Base-by-base conservation (phyloP, 2,329 filamentous ascomycete genomes). In the Fusarium ambrosium region DNA sequence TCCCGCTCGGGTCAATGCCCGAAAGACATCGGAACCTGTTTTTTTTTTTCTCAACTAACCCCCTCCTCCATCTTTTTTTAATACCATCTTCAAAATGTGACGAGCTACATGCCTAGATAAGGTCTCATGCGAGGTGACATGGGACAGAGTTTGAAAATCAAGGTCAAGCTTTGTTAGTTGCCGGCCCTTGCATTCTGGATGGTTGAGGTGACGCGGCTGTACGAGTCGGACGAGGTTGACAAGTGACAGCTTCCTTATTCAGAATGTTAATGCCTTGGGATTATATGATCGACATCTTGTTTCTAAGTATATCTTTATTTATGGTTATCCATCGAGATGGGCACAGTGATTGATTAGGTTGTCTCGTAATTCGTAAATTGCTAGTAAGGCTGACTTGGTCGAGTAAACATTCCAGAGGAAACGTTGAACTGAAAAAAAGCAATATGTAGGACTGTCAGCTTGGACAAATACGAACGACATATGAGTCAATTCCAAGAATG, bases 201-300 rank as follows among this genome's bases (percentile, higher is more conserved):
- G 51, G 51, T 55, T 27, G 13, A 56, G 51, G n/a, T 32, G 51
- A 32, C 9, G 51, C n/a, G 29, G 53, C 14, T 36, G 29, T 27
- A 13, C 53, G 20, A 58, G 29, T 58, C 14, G n/a, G 53, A 14
- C 29, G 32, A 56, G 14, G 29, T 22, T 34, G 29, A 16, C 32
- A 58, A 36, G 29, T 16, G 32, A 58, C 29, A 58, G n/a, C 53
- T 58, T 36, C 53, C 53, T 58, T 16, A 58, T 58, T 58, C 53
- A 24, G 29, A 58, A 36, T 9, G 2, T 24, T 1, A 55, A 36
- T 56, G 29, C 29, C 48, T 53, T 53, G 22, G 18, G n/a, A 58
- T 34, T 2, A 2, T n/a, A 14, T 24, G 53, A 58, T 58, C n/a
- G 29, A 24, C 29, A 3, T 58, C 16, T 58, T 36, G 53, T 36